Evolutionary conservation across 495 filamentous ascomycete genomes (phyloP).

Genomic region (Ascobolus immersus): DNA sequence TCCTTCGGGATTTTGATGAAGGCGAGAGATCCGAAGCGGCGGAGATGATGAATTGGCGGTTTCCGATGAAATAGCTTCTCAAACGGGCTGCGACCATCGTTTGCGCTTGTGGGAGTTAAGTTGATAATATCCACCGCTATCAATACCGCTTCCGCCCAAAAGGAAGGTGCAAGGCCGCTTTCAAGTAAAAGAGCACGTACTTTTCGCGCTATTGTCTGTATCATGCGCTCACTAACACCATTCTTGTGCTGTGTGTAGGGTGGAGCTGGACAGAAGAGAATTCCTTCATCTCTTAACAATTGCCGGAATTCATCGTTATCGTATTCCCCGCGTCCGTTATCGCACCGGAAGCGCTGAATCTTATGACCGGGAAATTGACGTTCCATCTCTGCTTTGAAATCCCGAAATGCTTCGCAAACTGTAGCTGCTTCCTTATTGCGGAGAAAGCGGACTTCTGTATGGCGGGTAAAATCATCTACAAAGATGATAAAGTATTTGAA

Average conservation of each 20-base stretch:
- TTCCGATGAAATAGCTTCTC: background rate
- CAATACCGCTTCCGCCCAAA: background rate
- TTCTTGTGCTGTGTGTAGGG: background rate
- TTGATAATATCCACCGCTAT: background rate
- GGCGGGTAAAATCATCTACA: background rate
- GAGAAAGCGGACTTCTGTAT: background rate
- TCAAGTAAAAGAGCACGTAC: background rate
- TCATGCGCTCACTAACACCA: background rate
- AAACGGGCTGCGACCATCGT: background rate
- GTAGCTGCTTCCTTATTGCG: too few species aligned
- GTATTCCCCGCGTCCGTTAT: background rate
- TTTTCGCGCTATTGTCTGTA: background rate
- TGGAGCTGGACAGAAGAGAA: background rate
- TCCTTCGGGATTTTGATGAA: too few species aligned
- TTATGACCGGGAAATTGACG: background rate
- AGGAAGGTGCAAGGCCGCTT: background rate
- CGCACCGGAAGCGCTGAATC: background rate
- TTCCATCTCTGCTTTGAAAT: background rate
- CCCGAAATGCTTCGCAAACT: background rate
- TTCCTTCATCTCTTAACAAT: background rate
- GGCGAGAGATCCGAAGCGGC: background rate
- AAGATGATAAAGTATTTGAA: conserved; percentile 1
- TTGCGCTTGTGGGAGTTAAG: background rate
- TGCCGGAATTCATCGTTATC: background rate
- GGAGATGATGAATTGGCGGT: background rate